Base-by-base conservation (phyloP, 1,284 basidiomycete genomes). In the Chalciporus piperatoides region DNA sequence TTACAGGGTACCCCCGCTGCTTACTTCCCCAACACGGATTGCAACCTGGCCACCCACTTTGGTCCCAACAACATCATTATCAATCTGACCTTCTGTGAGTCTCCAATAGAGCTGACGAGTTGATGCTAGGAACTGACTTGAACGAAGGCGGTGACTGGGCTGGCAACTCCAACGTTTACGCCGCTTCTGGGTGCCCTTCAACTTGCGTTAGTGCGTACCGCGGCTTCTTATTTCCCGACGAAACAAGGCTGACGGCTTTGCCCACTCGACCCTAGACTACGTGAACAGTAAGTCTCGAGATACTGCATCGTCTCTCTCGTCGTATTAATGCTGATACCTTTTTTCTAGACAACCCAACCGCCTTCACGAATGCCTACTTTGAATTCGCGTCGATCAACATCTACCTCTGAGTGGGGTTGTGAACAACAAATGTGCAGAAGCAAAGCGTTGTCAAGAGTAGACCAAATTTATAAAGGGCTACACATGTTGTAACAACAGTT, bases 311-410 rank as follows among this genome's bases (percentile, higher is more conserved):
- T 25, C 25, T 8, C 32, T 14, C 14, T 28, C n/a, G n/a, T n/a
- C n/a, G n/a, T n/a, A n/a, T n/a, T n/a, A 6, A 21, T 23, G 17
- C 42, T 50, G 17, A 53, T 21, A 15, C 15, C 14, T 14, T 30
- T 30, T 38, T 33, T 8, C n/a, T 21, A 63, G 63, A 72, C 53
- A 75, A 79, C 56, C 80, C 81, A 1, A 52, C 61, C 1, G 76
- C 72, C 2, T 81, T 81, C 60, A 48, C 54, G 10, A 66, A 80
- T 32, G 78, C 81, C 1, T 82, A 74, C 63, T 82, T 80, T 59
- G 69, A 79, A 36, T 71, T 82, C 56, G 58, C 61, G 0, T 67
- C 63, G 24, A 61, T 75, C n/a, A 62, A 67, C 8, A 60, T 76
- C 4, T 76, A 75, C 42, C 57, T 58, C 17, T 62, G 55, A 28